Evolutionary conservation across 768 basidiomycete genomes (phyloP).

Genomic region (Lentinus brumalis): DNA sequence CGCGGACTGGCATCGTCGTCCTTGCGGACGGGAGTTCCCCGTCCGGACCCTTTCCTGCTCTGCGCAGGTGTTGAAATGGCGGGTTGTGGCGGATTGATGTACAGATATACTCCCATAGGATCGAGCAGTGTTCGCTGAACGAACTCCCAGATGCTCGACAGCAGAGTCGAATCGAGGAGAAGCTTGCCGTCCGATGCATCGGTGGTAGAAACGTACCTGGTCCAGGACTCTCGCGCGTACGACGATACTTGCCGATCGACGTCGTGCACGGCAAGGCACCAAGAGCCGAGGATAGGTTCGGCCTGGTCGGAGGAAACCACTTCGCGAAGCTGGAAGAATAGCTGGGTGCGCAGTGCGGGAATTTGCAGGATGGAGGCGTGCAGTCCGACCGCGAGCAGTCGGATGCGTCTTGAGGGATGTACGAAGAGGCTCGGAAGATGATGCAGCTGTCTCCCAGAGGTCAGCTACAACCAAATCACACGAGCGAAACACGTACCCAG

Average conservation of each 20-base stretch:
- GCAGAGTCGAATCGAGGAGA: slow-evolving; percentile 34
- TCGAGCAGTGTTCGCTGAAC: slow-evolving; percentile 57
- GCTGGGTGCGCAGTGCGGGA: slow-evolving; percentile 45
- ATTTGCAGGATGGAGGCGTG: slow-evolving; percentile 70
- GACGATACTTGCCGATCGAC: slow-evolving; percentile 62
- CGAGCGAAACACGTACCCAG: slow-evolving; percentile 66
- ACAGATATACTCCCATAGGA: slow-evolving; percentile 56
- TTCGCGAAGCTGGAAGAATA: slow-evolving; percentile 49
- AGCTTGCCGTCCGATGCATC: slow-evolving; percentile 26
- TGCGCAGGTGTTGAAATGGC: slow-evolving; percentile 34
- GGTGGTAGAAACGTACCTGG: slow-evolving; percentile 30
- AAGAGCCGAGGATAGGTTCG: slow-evolving; percentile 66
- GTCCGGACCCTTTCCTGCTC: slow-evolving; percentile 33
- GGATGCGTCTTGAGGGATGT: slow-evolving; percentile 79
- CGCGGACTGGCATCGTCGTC: slow-evolving; percentile 37
- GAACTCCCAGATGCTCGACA: slow-evolving; percentile 49
- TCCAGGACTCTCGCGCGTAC: slow-evolving; percentile 58
- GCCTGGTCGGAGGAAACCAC: slow-evolving; percentile 49
- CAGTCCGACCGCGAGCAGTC: slow-evolving; percentile 56
- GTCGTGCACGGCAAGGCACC: slow-evolving; percentile 74
- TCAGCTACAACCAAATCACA: not conserved
- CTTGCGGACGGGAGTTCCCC: slow-evolving; percentile 36
- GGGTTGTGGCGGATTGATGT: slow-evolving; percentile 64
- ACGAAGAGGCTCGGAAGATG: slow-evolving; percentile 82
- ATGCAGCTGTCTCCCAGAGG: slow-evolving; percentile 59